Percentiles rank a stretch among this genome's conserved stretches.
phyloP scores from a whole-genome alignment of 2,329 filamentous ascomycete genomes.

The Magnaporthales sp. region DNA sequence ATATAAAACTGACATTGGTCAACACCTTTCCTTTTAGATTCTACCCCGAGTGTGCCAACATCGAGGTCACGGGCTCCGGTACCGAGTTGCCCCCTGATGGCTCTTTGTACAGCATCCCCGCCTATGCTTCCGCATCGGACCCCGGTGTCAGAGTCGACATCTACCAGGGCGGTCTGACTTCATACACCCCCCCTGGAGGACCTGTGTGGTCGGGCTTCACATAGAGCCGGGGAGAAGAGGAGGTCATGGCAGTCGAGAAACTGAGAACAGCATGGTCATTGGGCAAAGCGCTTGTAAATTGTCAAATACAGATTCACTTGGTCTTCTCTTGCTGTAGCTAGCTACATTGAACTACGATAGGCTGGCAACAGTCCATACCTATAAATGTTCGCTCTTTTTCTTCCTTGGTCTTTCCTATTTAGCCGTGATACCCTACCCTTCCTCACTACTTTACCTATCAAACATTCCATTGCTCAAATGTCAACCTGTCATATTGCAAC shows the following conservation, averaged over 20 bases:
- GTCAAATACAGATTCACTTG: neutral
- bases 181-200: conserved; percentile 4
- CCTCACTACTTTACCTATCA: too few relatives aligned
- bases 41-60: conserved; percentile 48
- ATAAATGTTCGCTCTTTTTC: neutral
- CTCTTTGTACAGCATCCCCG: conserved; percentile 35
- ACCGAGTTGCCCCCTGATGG: conserved; percentile 29
- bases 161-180: conserved; percentile 7
- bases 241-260: too few relatives aligned
- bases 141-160: conserved; percentile 31
- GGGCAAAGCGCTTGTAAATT: neutral
- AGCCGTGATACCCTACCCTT: too few relatives aligned
- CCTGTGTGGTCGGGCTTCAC: conserved; percentile 2
- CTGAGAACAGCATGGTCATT: too few relatives aligned
- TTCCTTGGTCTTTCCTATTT: neutral
- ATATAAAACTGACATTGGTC: too few relatives aligned
- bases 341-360: neutral
- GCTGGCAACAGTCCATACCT: neutral
- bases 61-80: conserved; percentile 40
- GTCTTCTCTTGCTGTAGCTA: neutral
- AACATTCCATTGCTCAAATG: too few relatives aligned
- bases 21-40: conserved; percentile 35
- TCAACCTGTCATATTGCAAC: neutral
- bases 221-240: neutral
- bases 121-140: conserved; percentile 33